Evolutionary conservation across 2,329 filamentous ascomycete genomes (phyloP), one percentile per base, ranked within the genome.

Genomic region (Pseudogymnoascus sp.): DNA sequence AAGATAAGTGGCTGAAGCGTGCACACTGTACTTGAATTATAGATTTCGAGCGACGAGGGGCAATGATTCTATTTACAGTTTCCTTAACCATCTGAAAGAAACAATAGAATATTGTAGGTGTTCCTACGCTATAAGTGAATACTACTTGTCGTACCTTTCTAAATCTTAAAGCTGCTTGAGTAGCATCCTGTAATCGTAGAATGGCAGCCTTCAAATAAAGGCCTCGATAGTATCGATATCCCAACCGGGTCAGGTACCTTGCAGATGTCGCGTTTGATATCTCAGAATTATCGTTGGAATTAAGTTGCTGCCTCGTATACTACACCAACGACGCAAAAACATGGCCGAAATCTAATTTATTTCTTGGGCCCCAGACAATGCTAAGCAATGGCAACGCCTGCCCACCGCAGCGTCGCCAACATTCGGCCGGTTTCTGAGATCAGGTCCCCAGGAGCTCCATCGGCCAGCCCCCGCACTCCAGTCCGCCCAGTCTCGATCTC

Each of bases 391-490:
- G 19, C 63, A 13, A 68, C 64, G 57, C 77, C 83, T 60, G 75
- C 82, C 60, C 83, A 85, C 70, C 78, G 82, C 61, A 79, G 77
- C 64, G 77, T 85, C 57, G 76, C 82, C 59, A 83, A 73, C 71
- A 84, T 85, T 65, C 77, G 81, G 26, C 67, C 67, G 6, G 55
- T 58, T 38, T 57, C 39, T 23, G 33, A 60, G 19, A 56, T 35
- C 57, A 18, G 59, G 12, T 52, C 62, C 8, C 58, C 60, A 21
- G 61, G 64, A 19, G 55, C 74, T 35, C 73, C 75, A 9, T 57
- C 13, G 9, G 72, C 75, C 38, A 78, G 76, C 61, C 85, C 86
- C 56, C 82, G 83, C 65, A 89, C 87, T 7, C 85, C 81, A 26
- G 63, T 71, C 35, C 76, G 73, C 64, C 64, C 83, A 60, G 73